Base-by-base conservation (phyloP, 306 rosid species). In the Calophaca sinica region DNA sequence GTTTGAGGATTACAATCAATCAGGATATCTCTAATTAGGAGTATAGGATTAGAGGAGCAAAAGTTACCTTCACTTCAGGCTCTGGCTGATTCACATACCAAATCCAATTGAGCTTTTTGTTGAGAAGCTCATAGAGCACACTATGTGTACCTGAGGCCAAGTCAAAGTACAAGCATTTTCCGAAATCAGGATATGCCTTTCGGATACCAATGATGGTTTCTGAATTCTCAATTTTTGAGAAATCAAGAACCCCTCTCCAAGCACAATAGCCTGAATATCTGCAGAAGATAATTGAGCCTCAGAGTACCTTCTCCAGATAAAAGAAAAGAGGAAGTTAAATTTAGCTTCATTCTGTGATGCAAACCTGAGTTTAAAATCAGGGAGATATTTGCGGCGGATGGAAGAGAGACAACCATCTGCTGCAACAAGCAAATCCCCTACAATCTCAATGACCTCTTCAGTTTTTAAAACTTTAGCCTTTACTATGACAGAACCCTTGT, bases 211-310 rank as follows among this genome's bases (percentile, higher is more conserved):
- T 42, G 41, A 91, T 81, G 39, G 87, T 84, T 58, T 89, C 91
- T 4, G 94, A 89, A 75, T 86, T 57, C 76, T 91, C 97, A 28
- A 29, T 80, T 29, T 81, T 68, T 11, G 96, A 86, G 75, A 83
- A 87, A 82, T 94, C 94, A 79, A 89, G 87, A 70, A 94, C 90
- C 46, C 96, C 96, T 83, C 97, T 88, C 97, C 98, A 91, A 52
- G 98, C 96, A 74, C 90, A 86, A 75, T 91, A 89, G 58, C 96
- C 97, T 35, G 97, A 81, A 81, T 91, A 91, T 83, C 97, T 91
- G 76, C 73, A 78, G 57, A 69, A 9, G 31, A 49, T 13, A 51
- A 50, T 3, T 73, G 29, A 73, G 2, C 13, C 20, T 69, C 66
- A 31, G 20, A 26, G 5, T 1, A 68, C 7, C n/a, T 10, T 53